These are phyloP conservation scores for Trichoderma harzianum DNA, from an alignment of 2,329 filamentous ascomycete genomes.

Conservation along the genomic window DNA sequence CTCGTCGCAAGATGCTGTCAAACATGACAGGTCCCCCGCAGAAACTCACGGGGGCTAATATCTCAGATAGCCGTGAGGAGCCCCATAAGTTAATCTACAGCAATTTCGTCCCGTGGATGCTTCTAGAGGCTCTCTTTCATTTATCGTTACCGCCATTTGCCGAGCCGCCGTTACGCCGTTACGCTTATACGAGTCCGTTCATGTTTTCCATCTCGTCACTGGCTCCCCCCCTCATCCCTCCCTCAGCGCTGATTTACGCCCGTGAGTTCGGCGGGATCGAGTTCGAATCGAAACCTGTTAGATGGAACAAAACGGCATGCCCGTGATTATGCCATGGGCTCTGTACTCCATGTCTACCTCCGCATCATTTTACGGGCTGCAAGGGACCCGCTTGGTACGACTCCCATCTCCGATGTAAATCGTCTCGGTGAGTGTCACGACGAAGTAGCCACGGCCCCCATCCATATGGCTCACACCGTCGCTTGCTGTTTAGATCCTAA, in stretches of 20 bases:
- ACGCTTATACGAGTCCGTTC: not conserved
- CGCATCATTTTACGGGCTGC: constrained; percentile 7
- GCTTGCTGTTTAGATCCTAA: not conserved
- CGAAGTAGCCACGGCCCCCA: not conserved
- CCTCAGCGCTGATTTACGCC: not conserved
- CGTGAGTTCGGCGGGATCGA: not conserved
- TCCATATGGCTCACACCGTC: no score
- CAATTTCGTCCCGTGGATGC: not conserved
- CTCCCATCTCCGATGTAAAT: constrained; percentile 13
- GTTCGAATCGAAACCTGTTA: not conserved
- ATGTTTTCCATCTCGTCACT: not conserved
- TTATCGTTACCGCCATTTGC: constrained; percentile 10
- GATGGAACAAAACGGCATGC: not conserved
- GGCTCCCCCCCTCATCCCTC: not conserved
- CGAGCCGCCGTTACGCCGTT: constrained; percentile 13
- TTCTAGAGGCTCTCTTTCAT: constrained; percentile 13
- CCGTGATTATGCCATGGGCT: not conserved
- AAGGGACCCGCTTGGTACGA: constrained; percentile 11
- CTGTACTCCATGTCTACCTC: not conserved
- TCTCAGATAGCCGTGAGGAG: constrained; percentile 19
- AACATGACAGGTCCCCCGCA: constrained; percentile 20
- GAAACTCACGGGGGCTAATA: constrained; percentile 7
- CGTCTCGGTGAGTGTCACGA: constrained; percentile 7
- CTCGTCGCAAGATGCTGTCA: constrained; percentile 17
- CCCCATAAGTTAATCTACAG: constrained; percentile 10